These are phyloP conservation scores for Cardiospermum halicacabum DNA, from an alignment of 345 rosid genomes.

Conservation along the genomic window DNA sequence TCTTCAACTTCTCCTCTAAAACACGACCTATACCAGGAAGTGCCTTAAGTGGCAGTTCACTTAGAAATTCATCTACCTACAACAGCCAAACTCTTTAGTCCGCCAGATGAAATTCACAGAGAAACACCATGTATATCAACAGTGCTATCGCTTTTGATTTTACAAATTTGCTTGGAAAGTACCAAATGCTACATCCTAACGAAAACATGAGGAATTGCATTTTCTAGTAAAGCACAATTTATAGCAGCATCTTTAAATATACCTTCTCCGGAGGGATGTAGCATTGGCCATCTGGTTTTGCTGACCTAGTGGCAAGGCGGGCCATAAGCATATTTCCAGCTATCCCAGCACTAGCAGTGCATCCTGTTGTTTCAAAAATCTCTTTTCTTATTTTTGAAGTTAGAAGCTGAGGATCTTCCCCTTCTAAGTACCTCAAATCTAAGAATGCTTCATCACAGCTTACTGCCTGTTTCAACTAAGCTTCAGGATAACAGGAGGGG, in stretches of 20 bases:
- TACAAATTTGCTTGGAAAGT: background rate
- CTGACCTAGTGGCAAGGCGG: constrained; percentile 88
- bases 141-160: background rate
- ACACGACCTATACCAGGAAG: constrained; percentile 93
- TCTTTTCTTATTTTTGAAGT: constrained; percentile 72
- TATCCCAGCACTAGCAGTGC: constrained; percentile 91
- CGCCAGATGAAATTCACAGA: constrained; percentile 6
- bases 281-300: constrained; percentile 92
- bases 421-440: constrained; percentile 49
- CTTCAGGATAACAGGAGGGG: constrained; percentile 1
- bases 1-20: constrained; percentile 75
- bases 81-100: constrained; percentile 14
- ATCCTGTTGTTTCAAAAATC: constrained; percentile 70
- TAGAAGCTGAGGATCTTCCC: constrained; percentile 53
- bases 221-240: background rate
- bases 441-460: constrained; percentile 99
- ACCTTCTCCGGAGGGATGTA: constrained; percentile 61
- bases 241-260: constrained; percentile 6
- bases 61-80: constrained; percentile 71
- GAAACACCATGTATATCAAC: background rate
- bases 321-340: constrained; percentile 91
- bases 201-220: background rate
- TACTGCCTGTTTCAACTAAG: constrained; percentile 54
- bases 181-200: background rate
- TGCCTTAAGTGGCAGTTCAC: constrained; percentile 61